Conservation (phyloP, 257 asterid genomes). For the Eustoma russellianum region DNA sequence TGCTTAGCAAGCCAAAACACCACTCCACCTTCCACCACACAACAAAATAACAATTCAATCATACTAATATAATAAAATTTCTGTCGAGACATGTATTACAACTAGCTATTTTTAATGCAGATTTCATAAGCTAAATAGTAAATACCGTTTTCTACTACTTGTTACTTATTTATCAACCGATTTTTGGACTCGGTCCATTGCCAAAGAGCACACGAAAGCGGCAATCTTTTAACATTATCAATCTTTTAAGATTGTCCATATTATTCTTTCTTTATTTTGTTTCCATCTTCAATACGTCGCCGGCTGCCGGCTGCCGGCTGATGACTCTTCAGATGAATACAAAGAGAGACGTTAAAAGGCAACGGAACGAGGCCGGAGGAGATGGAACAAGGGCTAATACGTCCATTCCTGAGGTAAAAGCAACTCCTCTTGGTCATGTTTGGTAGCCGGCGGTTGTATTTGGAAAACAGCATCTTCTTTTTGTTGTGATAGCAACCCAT, state of each 20-base stretch:
- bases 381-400: slow-evolving; percentile 5
- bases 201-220: not conserved
- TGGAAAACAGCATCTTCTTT: slow-evolving; percentile 13
- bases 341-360: no score
- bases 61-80: no score
- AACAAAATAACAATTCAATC: not conserved
- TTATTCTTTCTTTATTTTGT: no score
- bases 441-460: slow-evolving; percentile 4
- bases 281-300: no score
- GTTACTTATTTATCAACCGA: slow-evolving; percentile 2
- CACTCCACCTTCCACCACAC: no score
- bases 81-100: no score
- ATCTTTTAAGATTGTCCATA: no score
- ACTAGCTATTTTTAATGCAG: no score
- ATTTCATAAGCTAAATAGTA: no score
- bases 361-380: no score
- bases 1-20: not conserved
- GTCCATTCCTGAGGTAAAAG: slow-evolving; percentile 36
- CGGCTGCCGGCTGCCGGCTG: no score
- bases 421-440: slow-evolving; percentile 19
- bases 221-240: not conserved
- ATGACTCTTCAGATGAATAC: no score
- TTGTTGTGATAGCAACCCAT: slow-evolving; percentile 12
- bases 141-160: not conserved
- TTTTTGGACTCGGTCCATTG: not conserved